Conservation (phyloP, 768 basidiomycete species). For the Erythrobasidium yunnanense region DNA sequence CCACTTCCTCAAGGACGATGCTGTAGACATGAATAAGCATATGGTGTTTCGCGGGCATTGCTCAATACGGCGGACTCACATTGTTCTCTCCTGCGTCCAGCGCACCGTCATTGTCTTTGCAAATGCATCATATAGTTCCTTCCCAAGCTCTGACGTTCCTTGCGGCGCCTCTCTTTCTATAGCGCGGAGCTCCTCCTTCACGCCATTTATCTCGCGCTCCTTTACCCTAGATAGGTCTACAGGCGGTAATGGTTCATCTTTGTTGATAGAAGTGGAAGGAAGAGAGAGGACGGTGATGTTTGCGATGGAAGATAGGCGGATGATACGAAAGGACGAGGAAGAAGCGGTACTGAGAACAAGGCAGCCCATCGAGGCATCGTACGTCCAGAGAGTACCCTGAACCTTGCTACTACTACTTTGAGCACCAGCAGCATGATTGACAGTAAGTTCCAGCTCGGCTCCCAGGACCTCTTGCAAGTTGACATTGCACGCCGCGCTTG, state of each 20-base stretch:
- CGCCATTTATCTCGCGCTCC: conserved; percentile 10
- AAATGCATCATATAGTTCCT: conserved; percentile 31
- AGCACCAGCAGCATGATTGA: too few species aligned
- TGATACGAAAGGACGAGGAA: neutral
- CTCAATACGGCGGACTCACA: neutral
- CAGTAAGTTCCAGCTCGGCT: neutral
- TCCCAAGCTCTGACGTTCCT: conserved; percentile 22
- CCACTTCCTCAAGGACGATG: conserved; percentile 36
- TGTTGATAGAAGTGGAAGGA: neutral
- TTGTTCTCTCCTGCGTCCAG: conserved; percentile 21
- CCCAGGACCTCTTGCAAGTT: neutral
- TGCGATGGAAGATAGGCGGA: neutral
- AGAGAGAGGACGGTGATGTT: conserved; percentile 6
- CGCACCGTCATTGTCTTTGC: conserved; percentile 31
- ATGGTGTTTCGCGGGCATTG: neutral
- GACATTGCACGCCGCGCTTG: too few species aligned
- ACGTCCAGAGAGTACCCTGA: conserved; percentile 11
- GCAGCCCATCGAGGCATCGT: conserved; percentile 3
- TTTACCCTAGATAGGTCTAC: conserved; percentile 4
- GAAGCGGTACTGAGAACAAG: conserved; percentile 1
- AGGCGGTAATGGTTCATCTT: neutral
- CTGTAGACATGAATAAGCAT: neutral
- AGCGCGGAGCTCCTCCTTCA: neutral
- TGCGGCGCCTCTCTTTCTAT: conserved; percentile 12
- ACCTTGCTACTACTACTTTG: too few species aligned